Percentiles rank a stretch among this genome's conserved stretches.
These are phyloP conservation scores for Ophiostoma montium DNA, from an alignment of 2,329 filamentous ascomycete species.

Conservation along the genomic window DNA sequence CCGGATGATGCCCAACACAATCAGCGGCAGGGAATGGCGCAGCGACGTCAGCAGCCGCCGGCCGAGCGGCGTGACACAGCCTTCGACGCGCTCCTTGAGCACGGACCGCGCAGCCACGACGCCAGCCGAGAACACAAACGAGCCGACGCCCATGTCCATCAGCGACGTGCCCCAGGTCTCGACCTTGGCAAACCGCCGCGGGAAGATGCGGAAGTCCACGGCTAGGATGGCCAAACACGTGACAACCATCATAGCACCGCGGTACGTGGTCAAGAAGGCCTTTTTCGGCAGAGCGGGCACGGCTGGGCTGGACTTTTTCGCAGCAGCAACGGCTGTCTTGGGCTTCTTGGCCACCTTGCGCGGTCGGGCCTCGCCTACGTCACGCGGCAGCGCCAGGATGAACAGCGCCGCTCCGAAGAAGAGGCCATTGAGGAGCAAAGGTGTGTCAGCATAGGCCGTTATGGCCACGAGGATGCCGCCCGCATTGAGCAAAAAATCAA, in stretches of 20 bases:
- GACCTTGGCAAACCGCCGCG: slow-evolving; percentile 88
- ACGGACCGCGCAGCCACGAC: slow-evolving; percentile 76
- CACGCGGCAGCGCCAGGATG: slow-evolving; percentile 38
- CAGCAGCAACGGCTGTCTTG: slow-evolving; percentile 15
- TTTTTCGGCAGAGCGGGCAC: slow-evolving; percentile 54
- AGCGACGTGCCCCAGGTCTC: slow-evolving; percentile 99
- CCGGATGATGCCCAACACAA: slow-evolving; percentile 66
- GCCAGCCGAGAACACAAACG: slow-evolving; percentile 90
- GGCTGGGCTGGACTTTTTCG: not conserved
- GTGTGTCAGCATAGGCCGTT: slow-evolving; percentile 67
- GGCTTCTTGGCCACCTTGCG: slow-evolving; percentile 27
- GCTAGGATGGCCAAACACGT: slow-evolving; percentile 91
- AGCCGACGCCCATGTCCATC: slow-evolving; percentile 95
- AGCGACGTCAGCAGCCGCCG: slow-evolving; percentile 51
- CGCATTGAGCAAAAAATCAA: slow-evolving; percentile 83
- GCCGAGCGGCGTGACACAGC: slow-evolving; percentile 31
- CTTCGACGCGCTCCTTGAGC: slow-evolving; percentile 44
- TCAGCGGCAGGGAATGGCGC: slow-evolving; percentile 69
- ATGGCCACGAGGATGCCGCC: slow-evolving; percentile 68
- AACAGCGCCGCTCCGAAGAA: slow-evolving; percentile 57
- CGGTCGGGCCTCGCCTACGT: not conserved
- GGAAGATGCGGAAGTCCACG: slow-evolving; percentile 88
- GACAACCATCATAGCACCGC: slow-evolving; percentile 78
- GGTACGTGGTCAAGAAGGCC: slow-evolving; percentile 84
- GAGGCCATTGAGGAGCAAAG: slow-evolving; percentile 60